A percentile compares a stretch with the other conserved stretches of the same genome.
These are phyloP conservation scores for Leccinum subgranulosum DNA, from an alignment of 768 basidiomycete genomes.

Conservation along the genomic window DNA sequence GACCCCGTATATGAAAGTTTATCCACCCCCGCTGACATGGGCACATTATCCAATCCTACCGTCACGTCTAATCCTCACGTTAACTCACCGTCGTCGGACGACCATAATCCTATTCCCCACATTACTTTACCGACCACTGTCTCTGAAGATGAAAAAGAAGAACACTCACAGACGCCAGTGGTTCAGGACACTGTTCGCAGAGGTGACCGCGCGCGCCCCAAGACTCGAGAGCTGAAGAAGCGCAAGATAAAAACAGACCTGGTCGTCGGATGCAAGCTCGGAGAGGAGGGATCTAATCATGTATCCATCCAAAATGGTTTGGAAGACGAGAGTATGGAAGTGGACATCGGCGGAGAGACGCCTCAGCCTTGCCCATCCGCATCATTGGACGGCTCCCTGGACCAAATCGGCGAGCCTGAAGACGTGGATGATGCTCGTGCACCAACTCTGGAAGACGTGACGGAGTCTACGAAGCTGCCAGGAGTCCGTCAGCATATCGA, in stretches of 20 bases:
- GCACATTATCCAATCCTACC: constrained; percentile 25
- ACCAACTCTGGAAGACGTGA: neutral
- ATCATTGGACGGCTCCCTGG: constrained; percentile 8
- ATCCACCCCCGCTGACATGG: constrained; percentile 14
- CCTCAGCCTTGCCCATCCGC: constrained; percentile 23
- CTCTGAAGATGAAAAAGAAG: constrained; percentile 35
- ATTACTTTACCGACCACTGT: constrained; percentile 23
- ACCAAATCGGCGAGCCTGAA: constrained; percentile 8
- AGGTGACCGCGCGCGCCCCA: constrained; percentile 46
- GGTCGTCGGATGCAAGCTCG: constrained; percentile 32
- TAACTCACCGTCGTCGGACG: constrained; percentile 23
- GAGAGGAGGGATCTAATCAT: constrained; percentile 32
- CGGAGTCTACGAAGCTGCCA: constrained; percentile 1
- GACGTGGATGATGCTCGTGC: constrained; percentile 12
- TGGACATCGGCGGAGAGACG: constrained; percentile 48
- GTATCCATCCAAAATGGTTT: constrained; percentile 56
- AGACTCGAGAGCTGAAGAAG: constrained; percentile 56
- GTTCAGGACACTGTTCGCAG: constrained; percentile 24
- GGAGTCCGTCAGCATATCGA: constrained; percentile 1
- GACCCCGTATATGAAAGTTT: constrained; percentile 38
- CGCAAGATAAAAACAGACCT: constrained; percentile 39
- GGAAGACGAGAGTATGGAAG: constrained; percentile 59
- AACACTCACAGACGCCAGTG: constrained; percentile 3
- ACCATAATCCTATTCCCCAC: constrained; percentile 15
- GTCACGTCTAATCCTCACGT: constrained; percentile 25